Conservation (phyloP, 257 asterid species). For the Capsicum pubescens region DNA sequence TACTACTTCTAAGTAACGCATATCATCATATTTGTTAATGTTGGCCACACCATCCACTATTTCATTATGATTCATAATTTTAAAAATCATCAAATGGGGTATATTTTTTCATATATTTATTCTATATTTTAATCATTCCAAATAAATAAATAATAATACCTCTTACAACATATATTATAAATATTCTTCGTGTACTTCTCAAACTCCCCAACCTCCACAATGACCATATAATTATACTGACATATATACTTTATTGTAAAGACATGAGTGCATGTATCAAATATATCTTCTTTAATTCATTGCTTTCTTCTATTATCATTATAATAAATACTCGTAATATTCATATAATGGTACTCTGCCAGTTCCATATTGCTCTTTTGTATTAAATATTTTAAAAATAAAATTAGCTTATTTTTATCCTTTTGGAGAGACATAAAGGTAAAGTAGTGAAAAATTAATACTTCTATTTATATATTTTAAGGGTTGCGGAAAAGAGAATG, state of each 20-base stretch:
- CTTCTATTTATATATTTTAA: too few species aligned
- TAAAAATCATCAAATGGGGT: background rate
- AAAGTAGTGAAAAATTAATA: too few species aligned
- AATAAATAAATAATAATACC: background rate
- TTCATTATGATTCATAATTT: background rate
- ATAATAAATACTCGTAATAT: too few species aligned
- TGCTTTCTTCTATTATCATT: too few species aligned
- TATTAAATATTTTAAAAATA: too few species aligned
- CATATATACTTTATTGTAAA: slow-evolving; percentile 22
- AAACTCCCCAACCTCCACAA: too few species aligned
- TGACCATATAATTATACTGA: background rate
- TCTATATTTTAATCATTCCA: slow-evolving; percentile 2
- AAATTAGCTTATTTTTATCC: too few species aligned
- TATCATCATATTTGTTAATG: slow-evolving; percentile 17
- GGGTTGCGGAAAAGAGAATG: too few species aligned
- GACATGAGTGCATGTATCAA: slow-evolving; percentile 25
- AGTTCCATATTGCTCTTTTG: too few species aligned
- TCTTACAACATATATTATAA: background rate
- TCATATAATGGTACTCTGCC: too few species aligned
- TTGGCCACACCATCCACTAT: slow-evolving; percentile 26
- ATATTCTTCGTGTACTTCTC: background rate
- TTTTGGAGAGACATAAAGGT: too few species aligned
- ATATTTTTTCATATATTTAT: background rate
- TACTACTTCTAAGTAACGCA: slow-evolving; percentile 23
- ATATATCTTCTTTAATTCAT: background rate